phyloP scores from a whole-genome alignment of 2,329 filamentous ascomycete species.

The Trichoderma sp. region DNA sequence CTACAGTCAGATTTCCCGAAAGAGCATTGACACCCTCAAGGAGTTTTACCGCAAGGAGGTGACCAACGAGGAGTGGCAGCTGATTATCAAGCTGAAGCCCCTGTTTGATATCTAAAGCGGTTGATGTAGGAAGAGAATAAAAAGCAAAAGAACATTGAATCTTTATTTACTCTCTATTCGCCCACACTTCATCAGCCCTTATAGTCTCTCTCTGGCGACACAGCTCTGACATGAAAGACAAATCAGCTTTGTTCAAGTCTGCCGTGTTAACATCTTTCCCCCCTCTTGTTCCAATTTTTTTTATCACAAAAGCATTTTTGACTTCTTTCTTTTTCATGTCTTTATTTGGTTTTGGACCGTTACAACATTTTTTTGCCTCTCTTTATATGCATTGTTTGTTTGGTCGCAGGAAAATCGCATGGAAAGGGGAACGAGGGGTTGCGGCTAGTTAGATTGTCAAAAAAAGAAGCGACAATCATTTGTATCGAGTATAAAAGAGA shows the following conservation, averaged over 20 bases:
- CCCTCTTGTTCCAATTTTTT: not conserved
- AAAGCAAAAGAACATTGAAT: not conserved
- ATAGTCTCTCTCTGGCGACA: not conserved
- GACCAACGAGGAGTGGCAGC: slow-evolving; percentile 85
- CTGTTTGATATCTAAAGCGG: slow-evolving; percentile 73
- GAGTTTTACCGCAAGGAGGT: slow-evolving; percentile 91
- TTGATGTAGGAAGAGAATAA: not conserved
- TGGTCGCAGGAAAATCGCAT: not conserved
- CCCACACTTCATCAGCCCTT: not conserved
- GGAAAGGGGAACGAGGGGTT: not conserved
- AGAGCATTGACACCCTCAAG: slow-evolving; percentile 92
- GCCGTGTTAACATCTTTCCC: not conserved
- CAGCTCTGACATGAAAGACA: not conserved
- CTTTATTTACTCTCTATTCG: not conserved
- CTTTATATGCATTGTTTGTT: not conserved
- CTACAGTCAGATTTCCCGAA: slow-evolving; percentile 83
- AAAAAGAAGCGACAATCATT: not conserved
- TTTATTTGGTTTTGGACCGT: not conserved
- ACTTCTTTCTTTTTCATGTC: too few species aligned
- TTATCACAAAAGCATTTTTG: not conserved
- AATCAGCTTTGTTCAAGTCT: not conserved
- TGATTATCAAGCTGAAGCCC: slow-evolving; percentile 94
- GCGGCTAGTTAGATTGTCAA: not conserved
- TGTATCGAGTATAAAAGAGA: slow-evolving; percentile 2
- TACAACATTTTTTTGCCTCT: not conserved